These are phyloP conservation scores for Thinopyrum elongatum DNA, from an alignment of 176 grass and related monocot genomes.

Conservation along the genomic window DNA sequence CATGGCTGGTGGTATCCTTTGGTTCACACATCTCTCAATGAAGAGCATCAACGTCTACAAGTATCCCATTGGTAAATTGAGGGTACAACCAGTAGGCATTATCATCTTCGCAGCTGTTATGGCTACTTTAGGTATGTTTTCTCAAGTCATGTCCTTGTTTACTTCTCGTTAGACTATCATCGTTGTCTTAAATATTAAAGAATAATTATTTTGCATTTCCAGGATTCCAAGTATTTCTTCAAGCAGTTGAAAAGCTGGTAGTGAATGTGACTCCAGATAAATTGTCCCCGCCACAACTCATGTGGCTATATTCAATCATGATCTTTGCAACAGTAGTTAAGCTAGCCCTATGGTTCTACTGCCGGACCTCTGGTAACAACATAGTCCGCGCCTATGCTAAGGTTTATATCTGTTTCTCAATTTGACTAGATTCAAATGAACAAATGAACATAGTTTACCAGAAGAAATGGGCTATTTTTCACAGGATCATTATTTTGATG, in stretches of 20 bases:
- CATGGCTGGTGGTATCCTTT: slow-evolving; percentile 95
- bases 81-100: slow-evolving; percentile 91
- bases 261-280: slow-evolving; percentile 54
- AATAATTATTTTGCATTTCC: slow-evolving; percentile 12
- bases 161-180: background rate
- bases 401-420: slow-evolving; percentile 40
- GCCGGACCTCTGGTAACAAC: slow-evolving; percentile 79
- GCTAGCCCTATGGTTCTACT: slow-evolving; percentile 82
- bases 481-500: slow-evolving; percentile 95
- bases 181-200: background rate
- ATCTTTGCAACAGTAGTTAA: slow-evolving; percentile 91
- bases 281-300: slow-evolving; percentile 61
- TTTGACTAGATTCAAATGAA: slow-evolving; percentile 1
- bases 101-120: slow-evolving; percentile 91
- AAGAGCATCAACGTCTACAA: slow-evolving; percentile 87
- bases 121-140: slow-evolving; percentile 86
- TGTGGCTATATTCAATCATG: slow-evolving; percentile 96
- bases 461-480: slow-evolving; percentile 3
- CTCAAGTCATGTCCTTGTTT: background rate
- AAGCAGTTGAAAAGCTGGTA: slow-evolving; percentile 80
- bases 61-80: slow-evolving; percentile 92
- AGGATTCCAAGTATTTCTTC: slow-evolving; percentile 93
- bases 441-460: slow-evolving; percentile 10
- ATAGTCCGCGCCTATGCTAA: slow-evolving; percentile 93
- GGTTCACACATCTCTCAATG: slow-evolving; percentile 98